phyloP scores from a whole-genome alignment of 2,329 filamentous ascomycete genomes.

The Phialophora verrucosa region DNA sequence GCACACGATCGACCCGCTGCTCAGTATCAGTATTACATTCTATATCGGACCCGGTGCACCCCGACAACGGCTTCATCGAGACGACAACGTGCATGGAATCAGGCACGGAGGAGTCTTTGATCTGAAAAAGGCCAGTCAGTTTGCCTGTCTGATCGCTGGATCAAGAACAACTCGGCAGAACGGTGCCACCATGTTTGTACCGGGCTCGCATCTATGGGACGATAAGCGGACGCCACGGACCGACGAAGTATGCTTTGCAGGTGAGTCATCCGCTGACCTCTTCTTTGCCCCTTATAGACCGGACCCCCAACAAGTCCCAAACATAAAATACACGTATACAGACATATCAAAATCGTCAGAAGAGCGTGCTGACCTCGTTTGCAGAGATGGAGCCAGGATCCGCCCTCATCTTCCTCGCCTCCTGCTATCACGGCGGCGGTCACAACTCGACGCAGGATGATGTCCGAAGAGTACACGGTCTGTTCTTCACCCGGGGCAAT shows the following conservation, averaged over 20 bases:
- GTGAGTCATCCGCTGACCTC: conserved; percentile 28
- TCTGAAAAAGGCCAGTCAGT: conserved; percentile 35
- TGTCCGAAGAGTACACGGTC: conserved; percentile 38
- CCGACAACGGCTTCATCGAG: conserved; percentile 46
- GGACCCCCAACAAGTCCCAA: neutral
- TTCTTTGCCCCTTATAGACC: neutral
- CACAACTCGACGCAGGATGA: conserved; percentile 38
- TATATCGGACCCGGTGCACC: conserved; percentile 43
- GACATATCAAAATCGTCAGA: neutral
- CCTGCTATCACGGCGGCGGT: conserved; percentile 45
- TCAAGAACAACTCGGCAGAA: conserved; percentile 50
- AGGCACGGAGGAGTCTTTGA: conserved; percentile 41
- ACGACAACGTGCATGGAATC: conserved; percentile 45
- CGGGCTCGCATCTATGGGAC: conserved; percentile 51
- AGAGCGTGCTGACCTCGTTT: neutral
- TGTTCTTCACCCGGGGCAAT: conserved; percentile 37
- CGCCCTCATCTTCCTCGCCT: conserved; percentile 46
- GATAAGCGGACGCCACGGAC: conserved; percentile 38
- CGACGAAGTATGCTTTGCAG: conserved; percentile 46
- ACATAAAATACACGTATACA: neutral
- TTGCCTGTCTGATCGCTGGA: conserved; percentile 39
- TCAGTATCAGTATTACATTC: conserved; percentile 43
- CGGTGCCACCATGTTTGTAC: conserved; percentile 58
- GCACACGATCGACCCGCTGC: conserved; percentile 38
- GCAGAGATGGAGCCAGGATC: conserved; percentile 47